phyloP scores from a whole-genome alignment of 1,139 yeast genomes.

The Citeromyces hawaiiensis region DNA sequence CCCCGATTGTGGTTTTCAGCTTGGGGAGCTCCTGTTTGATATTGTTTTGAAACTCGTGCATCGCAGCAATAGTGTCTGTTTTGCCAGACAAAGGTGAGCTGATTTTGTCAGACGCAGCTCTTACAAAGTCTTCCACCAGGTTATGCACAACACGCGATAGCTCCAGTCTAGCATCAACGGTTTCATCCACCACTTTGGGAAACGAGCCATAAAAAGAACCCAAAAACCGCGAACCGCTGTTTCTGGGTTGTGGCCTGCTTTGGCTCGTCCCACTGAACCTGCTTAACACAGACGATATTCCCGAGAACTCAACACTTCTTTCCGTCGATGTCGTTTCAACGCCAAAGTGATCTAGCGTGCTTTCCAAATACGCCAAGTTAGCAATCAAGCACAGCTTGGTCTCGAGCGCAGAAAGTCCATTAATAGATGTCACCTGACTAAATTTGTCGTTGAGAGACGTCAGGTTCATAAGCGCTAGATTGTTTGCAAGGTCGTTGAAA shows the following conservation, averaged over 20 bases:
- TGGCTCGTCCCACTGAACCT: conserved; percentile 22
- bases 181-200: conserved; percentile 74
- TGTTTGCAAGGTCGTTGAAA: conserved; percentile 84
- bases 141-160: conserved; percentile 61
- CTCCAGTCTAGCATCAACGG: conserved; percentile 77
- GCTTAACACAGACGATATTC: conserved; percentile 22
- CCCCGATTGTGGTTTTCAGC: conserved; percentile 32
- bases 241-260: conserved; percentile 9
- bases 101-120: conserved; percentile 19
- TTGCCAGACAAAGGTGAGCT: conserved; percentile 3
- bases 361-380: conserved; percentile 57
- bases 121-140: conserved; percentile 49
- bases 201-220: conserved; percentile 56
- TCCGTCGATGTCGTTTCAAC: conserved; percentile 67
- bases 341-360: conserved; percentile 67
- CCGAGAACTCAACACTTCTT: conserved; percentile 70
- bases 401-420: conserved; percentile 32
- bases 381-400: conserved; percentile 57
- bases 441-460: conserved; percentile 42
- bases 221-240: conserved; percentile 21
- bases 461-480: conserved; percentile 71
- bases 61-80: conserved; percentile 13
- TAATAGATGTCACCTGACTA: conserved; percentile 17
- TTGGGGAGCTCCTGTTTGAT: conserved; percentile 41
- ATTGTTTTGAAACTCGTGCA: conserved; percentile 32